Percentiles rank a stretch among this genome's conserved stretches.
These are phyloP conservation scores for Avicennia marina DNA, from an alignment of 257 asterid genomes.

Conservation along the genomic window DNA sequence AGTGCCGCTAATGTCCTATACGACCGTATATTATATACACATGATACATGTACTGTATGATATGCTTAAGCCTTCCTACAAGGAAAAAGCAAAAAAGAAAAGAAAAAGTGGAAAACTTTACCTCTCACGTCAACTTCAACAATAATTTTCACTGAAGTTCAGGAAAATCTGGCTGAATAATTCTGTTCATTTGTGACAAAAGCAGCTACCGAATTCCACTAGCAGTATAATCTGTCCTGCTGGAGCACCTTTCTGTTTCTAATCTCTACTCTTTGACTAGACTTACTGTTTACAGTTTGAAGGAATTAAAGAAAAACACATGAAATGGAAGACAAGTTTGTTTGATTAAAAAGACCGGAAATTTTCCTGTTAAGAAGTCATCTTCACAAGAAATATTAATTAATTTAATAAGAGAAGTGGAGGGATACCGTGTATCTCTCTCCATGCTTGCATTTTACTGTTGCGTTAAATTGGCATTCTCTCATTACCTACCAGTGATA, in stretches of 20 bases:
- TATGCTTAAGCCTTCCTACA: background rate
- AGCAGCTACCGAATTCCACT: conserved; percentile 22
- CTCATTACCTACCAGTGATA: conserved; percentile 72
- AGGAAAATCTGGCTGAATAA: conserved; percentile 18
- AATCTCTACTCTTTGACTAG: conserved; percentile 7
- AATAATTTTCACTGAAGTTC: conserved; percentile 14
- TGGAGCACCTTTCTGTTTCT: background rate
- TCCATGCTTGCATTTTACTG: conserved; percentile 61
- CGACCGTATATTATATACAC: background rate
- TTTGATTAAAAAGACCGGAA: background rate
- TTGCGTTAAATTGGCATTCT: conserved; percentile 38
- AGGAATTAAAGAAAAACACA: conserved; percentile 13
- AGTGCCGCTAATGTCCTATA: conserved; percentile 3
- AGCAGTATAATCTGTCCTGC: background rate
- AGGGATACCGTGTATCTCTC: conserved; percentile 39
- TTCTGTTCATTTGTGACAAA: conserved; percentile 17
- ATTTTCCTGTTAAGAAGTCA: conserved; percentile 25
- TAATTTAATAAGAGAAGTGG: conserved; percentile 22
- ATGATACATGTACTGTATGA: background rate
- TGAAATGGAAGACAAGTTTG: no score
- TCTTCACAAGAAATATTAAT: conserved; percentile 18
- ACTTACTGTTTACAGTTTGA: conserved; percentile 14
- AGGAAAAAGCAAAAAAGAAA: background rate
- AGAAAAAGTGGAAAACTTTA: background rate
- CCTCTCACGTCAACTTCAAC: conserved; percentile 10